Evolutionary conservation across 257 asterid genomes (phyloP), one percentile per base, ranked within the genome.

Genomic region (Capsicum baccatum): DNA sequence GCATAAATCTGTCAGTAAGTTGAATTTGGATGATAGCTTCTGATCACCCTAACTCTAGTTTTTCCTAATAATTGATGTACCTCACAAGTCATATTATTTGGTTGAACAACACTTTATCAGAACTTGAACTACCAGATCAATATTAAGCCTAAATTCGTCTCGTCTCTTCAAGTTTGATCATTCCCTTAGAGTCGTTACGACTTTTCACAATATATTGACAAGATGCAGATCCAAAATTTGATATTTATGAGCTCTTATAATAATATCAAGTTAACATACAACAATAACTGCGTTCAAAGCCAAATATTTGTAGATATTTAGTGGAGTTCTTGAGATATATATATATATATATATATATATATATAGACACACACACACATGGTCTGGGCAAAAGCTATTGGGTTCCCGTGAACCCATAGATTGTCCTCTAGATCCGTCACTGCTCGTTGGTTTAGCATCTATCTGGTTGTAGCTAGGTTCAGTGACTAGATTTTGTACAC

Each of bases 11-110:
- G 44, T 21, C 62, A 19, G 19, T 50, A 74, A 74, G 21, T 71
- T 47, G 80, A 47, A 71, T 50, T 74, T 74, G 62, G 81, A 74
- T 74, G 47, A 74, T 50, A 74, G 62, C 21, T 74, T 74, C 21
- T 6, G 47, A 74, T 50, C 3, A 44, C 19, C 21, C 62, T 7
- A 74, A 7, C 44, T 74, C 81, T 74, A 12, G 3, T 50, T 55
- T 8, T 42, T 69, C 17, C 48, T 76, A 12, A 19, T 74, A 13
- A 74, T 13, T 52, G 44, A 1, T 54, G 39, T 12, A 21, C 62
- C 62, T 13, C 33, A 26, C 33, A 26, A 52, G 4, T 76, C 47
- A 52, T 21, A 21, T 52, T 52, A 52, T 76, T 52, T 76, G 63
- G 47, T 50, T 76, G 47, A 52, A 8, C 81, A 50, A 50, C 13